Conservation (phyloP, 2,329 filamentous ascomycete genomes). For the Claviceps sp. region DNA sequence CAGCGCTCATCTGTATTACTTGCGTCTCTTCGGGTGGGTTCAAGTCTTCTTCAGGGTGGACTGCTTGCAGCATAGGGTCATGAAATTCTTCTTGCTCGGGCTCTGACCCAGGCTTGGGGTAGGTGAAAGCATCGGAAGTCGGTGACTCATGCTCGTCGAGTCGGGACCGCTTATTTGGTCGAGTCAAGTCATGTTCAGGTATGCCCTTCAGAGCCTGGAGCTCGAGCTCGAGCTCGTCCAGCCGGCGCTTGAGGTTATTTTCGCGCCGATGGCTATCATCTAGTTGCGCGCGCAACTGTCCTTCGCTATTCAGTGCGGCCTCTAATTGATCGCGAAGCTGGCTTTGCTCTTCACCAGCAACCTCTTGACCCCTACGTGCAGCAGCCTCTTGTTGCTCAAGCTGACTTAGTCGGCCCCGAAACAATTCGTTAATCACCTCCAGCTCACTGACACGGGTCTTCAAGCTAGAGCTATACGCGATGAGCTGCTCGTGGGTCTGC, state of each 20-base stretch:
- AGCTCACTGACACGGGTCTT: conserved; percentile 92
- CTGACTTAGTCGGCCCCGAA: conserved; percentile 63
- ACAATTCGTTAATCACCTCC: conserved; percentile 84
- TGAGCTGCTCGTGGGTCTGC: conserved; percentile 67
- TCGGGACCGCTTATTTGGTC: conserved; percentile 8
- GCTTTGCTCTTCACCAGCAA: conserved; percentile 40
- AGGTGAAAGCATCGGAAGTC: not conserved
- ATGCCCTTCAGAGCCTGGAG: conserved; percentile 21
- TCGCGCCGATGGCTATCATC: conserved; percentile 69
- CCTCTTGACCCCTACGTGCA: conserved; percentile 46
- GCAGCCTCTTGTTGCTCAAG: conserved; percentile 64
- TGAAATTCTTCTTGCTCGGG: conserved; percentile 1
- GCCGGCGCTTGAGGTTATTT: conserved; percentile 65
- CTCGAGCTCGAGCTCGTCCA: conserved; percentile 65
- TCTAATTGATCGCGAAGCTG: conserved; percentile 45
- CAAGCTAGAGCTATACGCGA: conserved; percentile 71
- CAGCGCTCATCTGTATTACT: not conserved
- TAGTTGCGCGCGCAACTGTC: conserved; percentile 45
- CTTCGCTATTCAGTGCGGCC: conserved; percentile 25
- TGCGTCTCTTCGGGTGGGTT: not conserved
- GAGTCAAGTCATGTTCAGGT: conserved; percentile 6
- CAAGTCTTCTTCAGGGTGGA: not conserved
- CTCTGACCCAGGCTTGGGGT: not conserved
- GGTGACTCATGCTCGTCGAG: conserved; percentile 1
- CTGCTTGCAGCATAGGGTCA: conserved; percentile 1